phyloP scores from a whole-genome alignment of 345 rosid genomes.

The Syzygium oleosum region DNA sequence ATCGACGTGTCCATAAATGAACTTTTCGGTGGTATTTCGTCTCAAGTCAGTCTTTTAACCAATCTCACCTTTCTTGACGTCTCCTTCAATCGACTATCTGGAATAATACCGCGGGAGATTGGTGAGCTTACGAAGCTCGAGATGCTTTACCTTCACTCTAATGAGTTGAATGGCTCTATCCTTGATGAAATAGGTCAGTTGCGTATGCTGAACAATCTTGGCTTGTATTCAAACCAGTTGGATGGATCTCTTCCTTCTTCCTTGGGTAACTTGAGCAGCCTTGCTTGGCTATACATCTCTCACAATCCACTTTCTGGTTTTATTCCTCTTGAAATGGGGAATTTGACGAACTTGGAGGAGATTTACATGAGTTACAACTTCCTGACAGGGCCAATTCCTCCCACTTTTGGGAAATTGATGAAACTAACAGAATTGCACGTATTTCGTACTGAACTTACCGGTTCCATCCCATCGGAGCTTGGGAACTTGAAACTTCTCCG shows the following conservation, averaged over 20 bases:
- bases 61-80: constrained; percentile 10
- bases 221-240: constrained; percentile 11
- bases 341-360: constrained; percentile 1
- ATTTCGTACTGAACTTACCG: background rate
- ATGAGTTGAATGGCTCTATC: constrained; percentile 11
- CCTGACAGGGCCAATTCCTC: constrained; percentile 13
- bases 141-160: background rate
- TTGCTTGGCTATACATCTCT: background rate
- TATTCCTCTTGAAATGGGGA: constrained; percentile 20
- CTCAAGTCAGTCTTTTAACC: background rate
- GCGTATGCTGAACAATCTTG: constrained; percentile 2
- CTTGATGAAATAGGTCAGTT: constrained; percentile 18
- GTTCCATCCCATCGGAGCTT: constrained; percentile 9
- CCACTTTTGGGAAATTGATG: constrained; percentile 5
- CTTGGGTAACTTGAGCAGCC: constrained; percentile 11
- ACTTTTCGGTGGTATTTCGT: constrained; percentile 12
- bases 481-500: background rate
- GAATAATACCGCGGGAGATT: constrained; percentile 13
- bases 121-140: constrained; percentile 4
- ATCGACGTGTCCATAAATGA: constrained; percentile 10
- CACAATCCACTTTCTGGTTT: constrained; percentile 11
- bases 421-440: background rate
- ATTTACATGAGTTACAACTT: constrained; percentile 1
- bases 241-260: constrained; percentile 14
- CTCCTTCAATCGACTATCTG: constrained; percentile 1